Base-by-base conservation (phyloP, 495 filamentous ascomycete species). In the Podospora pseudocomata region DNA sequence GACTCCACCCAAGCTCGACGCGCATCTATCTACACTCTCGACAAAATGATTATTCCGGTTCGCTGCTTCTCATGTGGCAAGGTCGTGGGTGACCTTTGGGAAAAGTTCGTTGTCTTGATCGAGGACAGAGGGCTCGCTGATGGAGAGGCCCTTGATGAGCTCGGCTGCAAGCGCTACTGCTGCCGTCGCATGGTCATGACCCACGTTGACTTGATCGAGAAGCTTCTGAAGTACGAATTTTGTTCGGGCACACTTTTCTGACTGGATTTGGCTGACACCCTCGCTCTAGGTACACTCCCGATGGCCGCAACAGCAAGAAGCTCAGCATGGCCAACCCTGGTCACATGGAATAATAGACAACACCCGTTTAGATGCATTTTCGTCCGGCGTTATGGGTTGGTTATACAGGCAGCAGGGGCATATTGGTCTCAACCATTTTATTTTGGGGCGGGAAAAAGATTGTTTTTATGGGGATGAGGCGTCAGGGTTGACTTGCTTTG, bases 131-230 rank as follows among this genome's bases (percentile, higher is more conserved):
- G 88, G 9, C 82, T 90, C 53, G 75, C 80, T 13, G 93, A 97
- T 80, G 93, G 72, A 32, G 92, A 96, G 73, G 95, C 94, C 28
- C 94, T 99, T 90, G 93, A 98, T 76, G 83, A 91, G 68, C 88
- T 98, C 9, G 92, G 92, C 34, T 92, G 94, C 82, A 93, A 92
- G 78, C 88, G 95, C 49, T 99, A 98, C 81, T 99, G 95, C 84
- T 99, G 95, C 80, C 91, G 95, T 60, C 88, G 95, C 76, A 99
- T 99, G 95, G 85, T 99, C 73, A 96, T 99, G 92, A 99, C 95
- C n/a, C 95, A 99, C 78, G 96, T 99, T 69, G 95, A 99, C 77
- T 83, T 99, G 64, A 98, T 99, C 70, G 95, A 99, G 85, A 99
- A 99, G 83, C 86, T 99, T 20, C 86, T 99, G 27, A 92, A 94